Percentiles rank a stretch among this genome's conserved stretches.
Evolutionary conservation across 192 early-diverging fungal genomes (phyloP).

Genomic region (Entrophospora sp.): DNA sequence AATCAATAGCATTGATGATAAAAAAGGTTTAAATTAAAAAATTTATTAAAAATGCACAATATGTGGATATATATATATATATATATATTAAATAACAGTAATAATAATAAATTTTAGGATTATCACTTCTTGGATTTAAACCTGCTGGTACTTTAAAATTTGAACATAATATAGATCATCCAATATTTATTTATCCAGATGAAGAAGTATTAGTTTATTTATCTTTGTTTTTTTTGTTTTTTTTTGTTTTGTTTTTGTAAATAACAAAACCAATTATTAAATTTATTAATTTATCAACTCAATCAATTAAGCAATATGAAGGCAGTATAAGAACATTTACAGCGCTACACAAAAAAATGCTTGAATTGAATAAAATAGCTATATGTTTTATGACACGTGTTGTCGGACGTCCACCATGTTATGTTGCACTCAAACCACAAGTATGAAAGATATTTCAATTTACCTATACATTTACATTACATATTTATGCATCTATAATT

Average conservation of each 20-base stretch:
- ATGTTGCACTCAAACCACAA: conserved; percentile 63
- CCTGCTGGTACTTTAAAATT: conserved; percentile 30
- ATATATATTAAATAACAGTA: neutral
- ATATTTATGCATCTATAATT: neutral
- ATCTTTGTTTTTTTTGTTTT: neutral
- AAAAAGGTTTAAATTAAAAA: conserved; percentile 50
- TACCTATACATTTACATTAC: neutral
- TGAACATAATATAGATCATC: conserved; percentile 56
- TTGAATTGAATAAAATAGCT: conserved; percentile 49
- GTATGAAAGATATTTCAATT: conserved; percentile 26
- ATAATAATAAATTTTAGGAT: conserved; percentile 34
- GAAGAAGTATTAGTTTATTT: conserved; percentile 30
- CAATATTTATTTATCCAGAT: conserved; percentile 69
- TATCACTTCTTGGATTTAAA: conserved; percentile 70
- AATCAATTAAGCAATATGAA: conserved; percentile 50
- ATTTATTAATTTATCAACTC: neutral
- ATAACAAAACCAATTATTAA: too few relatives aligned
- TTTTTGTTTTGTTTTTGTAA: neutral
- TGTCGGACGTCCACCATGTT: conserved; percentile 35
- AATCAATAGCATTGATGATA: conserved; percentile 55
- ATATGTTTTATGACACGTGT: conserved; percentile 54
- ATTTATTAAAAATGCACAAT: too few relatives aligned
- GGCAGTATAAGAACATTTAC: conserved; percentile 68
- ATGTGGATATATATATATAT: neutral
- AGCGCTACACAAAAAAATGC: conserved; percentile 51